Evolutionary conservation across 2,329 filamentous ascomycete species (phyloP).

Genomic region (Fusarium nygamai): DNA sequence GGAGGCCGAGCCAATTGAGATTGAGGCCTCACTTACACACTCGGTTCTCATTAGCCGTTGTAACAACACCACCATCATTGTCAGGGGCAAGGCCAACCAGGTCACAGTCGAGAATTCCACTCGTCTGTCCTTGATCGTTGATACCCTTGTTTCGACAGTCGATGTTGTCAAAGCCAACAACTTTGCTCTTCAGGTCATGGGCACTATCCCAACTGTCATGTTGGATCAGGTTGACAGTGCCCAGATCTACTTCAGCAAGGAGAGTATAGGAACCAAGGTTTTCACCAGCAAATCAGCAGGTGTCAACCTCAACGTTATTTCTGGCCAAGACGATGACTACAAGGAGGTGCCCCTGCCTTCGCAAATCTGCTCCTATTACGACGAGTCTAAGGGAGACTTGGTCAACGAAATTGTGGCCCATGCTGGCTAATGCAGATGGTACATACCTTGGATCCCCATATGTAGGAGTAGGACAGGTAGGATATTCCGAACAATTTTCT

Average conservation of each 20-base stretch:
- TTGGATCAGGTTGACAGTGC: slow-evolving; percentile 95
- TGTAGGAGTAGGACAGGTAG: slow-evolving; percentile 36
- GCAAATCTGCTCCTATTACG: slow-evolving; percentile 83
- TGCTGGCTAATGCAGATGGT: slow-evolving; percentile 68
- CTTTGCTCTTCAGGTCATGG: slow-evolving; percentile 92
- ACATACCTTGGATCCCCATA: slow-evolving; percentile 27
- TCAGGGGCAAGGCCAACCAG: slow-evolving; percentile 96
- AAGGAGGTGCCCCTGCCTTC: slow-evolving; percentile 88
- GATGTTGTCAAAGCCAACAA: slow-evolving; percentile 96
- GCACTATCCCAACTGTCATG: slow-evolving; percentile 85
- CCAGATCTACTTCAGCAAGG: slow-evolving; percentile 84
- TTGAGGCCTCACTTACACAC: slow-evolving; percentile 84
- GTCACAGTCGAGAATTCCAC: slow-evolving; percentile 92
- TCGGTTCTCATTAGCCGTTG: slow-evolving; percentile 93
- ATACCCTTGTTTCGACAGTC: slow-evolving; percentile 88
- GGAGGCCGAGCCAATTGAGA: slow-evolving; percentile 75
- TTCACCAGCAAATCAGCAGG: slow-evolving; percentile 89
- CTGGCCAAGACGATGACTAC: slow-evolving; percentile 79
- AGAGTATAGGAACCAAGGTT: slow-evolving; percentile 81
- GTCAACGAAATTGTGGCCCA: slow-evolving; percentile 97
- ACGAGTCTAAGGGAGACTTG: slow-evolving; percentile 75
- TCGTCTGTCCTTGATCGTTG: slow-evolving; percentile 85
- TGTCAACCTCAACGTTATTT: slow-evolving; percentile 86
- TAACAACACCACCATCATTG: slow-evolving; percentile 87
- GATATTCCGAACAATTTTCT: slow-evolving; percentile 11